Conservation (phyloP, 2,329 filamentous ascomycete genomes). For the Sarocladium strictum region DNA sequence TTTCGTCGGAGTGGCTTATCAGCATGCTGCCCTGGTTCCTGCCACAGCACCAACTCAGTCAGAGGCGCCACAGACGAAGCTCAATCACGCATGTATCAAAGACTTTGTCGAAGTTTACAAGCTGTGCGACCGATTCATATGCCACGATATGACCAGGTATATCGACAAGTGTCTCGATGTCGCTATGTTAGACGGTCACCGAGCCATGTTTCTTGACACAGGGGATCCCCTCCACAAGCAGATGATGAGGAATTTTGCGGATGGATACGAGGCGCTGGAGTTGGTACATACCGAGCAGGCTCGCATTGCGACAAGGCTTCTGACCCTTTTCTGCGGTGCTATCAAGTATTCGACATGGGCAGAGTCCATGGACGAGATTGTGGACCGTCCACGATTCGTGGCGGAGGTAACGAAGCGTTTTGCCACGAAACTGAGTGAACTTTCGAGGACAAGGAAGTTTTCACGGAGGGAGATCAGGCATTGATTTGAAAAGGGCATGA, state of each 20-base stretch:
- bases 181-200: slow-evolving; percentile 25
- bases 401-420: slow-evolving; percentile 24
- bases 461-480: slow-evolving; percentile 23
- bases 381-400: slow-evolving; percentile 24
- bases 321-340: slow-evolving; percentile 28
- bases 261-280: slow-evolving; percentile 26
- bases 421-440: slow-evolving; percentile 21
- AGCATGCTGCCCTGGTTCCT: slow-evolving; percentile 26
- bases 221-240: slow-evolving; percentile 22
- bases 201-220: slow-evolving; percentile 19
- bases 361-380: slow-evolving; percentile 17
- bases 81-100: slow-evolving; percentile 20
- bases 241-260: slow-evolving; percentile 28
- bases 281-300: slow-evolving; percentile 17
- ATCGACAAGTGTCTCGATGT: slow-evolving; percentile 24
- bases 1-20: slow-evolving; percentile 29
- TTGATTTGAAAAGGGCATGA: neutral
- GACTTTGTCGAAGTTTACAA: slow-evolving; percentile 31
- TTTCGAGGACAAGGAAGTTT: slow-evolving; percentile 19
- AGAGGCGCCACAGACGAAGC: slow-evolving; percentile 20
- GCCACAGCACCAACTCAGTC: slow-evolving; percentile 19
- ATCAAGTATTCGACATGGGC: slow-evolving; percentile 23
- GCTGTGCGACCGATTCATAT: slow-evolving; percentile 30
- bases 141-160: slow-evolving; percentile 21
- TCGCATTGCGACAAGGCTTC: slow-evolving; percentile 18